Evolutionary conservation across 2,329 filamentous ascomycete genomes (phyloP).

Genomic region (Fusarium goolgardi): DNA sequence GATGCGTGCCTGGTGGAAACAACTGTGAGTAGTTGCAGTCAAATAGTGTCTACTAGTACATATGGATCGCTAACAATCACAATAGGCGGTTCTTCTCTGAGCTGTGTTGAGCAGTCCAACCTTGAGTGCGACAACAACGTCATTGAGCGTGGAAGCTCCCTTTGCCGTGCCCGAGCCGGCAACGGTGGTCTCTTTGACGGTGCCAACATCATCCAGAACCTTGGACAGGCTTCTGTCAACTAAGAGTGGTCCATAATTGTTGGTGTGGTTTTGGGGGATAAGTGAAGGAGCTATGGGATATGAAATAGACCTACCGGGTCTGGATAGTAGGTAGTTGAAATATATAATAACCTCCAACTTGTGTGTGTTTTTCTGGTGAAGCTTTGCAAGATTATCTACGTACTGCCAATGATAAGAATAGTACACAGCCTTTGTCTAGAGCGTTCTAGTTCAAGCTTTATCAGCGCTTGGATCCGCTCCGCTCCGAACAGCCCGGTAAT

Average conservation of each 20-base stretch:
- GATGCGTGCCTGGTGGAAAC: constrained; percentile 19
- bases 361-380: not conserved
- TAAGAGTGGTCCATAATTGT: not conserved
- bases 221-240: constrained; percentile 4
- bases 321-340: constrained; percentile 11
- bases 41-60: not conserved
- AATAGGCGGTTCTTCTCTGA: constrained; percentile 7
- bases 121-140: constrained; percentile 6
- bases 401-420: not conserved
- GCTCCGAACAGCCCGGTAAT: constrained; percentile 32
- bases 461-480: constrained; percentile 29
- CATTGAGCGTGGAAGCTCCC: constrained; percentile 12
- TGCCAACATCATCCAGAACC: constrained; percentile 19
- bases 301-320: constrained; percentile 3
- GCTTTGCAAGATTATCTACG: not conserved
- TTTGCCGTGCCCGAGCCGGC: constrained; percentile 12
- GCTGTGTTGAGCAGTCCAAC: constrained; percentile 18
- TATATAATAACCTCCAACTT: constrained; percentile 4
- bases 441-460: constrained; percentile 34
- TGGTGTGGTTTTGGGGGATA: not conserved
- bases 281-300: constrained; percentile 3
- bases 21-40: constrained; percentile 6
- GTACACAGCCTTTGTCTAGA: constrained; percentile 18
- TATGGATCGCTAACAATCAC: not conserved
- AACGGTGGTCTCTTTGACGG: constrained; percentile 11